phyloP scores from a whole-genome alignment of 805 yeast genomes.

The Wickerhamia fluorescens region DNA sequence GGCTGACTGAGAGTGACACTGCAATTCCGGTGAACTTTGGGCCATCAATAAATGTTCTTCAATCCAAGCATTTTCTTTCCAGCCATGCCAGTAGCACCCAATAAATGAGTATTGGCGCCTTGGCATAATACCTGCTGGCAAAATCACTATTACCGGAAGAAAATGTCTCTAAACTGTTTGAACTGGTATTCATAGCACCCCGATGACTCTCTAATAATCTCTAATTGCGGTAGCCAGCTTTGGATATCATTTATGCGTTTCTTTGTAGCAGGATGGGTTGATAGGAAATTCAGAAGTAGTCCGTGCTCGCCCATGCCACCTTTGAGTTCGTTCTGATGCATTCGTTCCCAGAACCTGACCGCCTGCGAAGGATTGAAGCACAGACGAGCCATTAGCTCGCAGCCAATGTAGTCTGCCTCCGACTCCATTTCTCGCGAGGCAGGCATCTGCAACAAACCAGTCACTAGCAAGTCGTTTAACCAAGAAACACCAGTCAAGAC shows the following conservation, averaged over 20 bases:
- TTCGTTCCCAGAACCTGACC: slow-evolving; percentile 72
- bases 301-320: slow-evolving; percentile 16
- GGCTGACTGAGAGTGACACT: too few relatives aligned
- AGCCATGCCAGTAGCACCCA: too few relatives aligned
- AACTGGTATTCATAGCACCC: slow-evolving; percentile 29
- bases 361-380: slow-evolving; percentile 80
- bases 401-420: slow-evolving; percentile 93
- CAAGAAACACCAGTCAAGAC: slow-evolving; percentile 53
- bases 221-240: slow-evolving; percentile 60
- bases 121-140: too few relatives aligned
- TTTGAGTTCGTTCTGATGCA: slow-evolving; percentile 41
- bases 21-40: too few relatives aligned
- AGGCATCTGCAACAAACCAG: slow-evolving; percentile 63
- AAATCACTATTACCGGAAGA: slow-evolving; percentile 1
- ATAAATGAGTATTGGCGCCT: too few relatives aligned
- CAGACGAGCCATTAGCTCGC: slow-evolving; percentile 84
- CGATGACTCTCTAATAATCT: slow-evolving; percentile 32
- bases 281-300: slow-evolving; percentile 51
- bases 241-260: slow-evolving; percentile 63
- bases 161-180: slow-evolving; percentile 10
- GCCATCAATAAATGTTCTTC: too few relatives aligned
- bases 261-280: slow-evolving; percentile 86
- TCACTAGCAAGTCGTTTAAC: slow-evolving; percentile 46
- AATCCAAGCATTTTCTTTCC: too few relatives aligned
- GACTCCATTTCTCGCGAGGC: slow-evolving; percentile 90